Percentiles rank a stretch among this genome's conserved stretches.
Evolutionary conservation across 1,139 yeast genomes (phyloP).

Genomic region (Kodamaea sp.): DNA sequence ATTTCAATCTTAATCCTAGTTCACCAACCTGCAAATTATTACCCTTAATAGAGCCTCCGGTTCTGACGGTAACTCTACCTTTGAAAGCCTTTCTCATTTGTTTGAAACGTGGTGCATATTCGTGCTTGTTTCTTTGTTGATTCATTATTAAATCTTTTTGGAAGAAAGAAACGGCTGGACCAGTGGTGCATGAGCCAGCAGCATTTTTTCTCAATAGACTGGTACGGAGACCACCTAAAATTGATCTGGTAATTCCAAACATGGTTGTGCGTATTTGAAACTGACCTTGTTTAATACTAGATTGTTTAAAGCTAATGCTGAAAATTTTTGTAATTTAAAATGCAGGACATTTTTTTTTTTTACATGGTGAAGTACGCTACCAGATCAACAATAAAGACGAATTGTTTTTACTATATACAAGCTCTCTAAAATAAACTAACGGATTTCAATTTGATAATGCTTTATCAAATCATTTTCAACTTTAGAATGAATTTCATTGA

Average conservation of each 20-base stretch:
- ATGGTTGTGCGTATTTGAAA: conserved; percentile 1
- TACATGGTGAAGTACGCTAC: not conserved
- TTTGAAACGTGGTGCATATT: conserved; percentile 80
- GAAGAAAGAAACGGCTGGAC: not conserved
- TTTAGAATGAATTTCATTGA: conserved; percentile 63
- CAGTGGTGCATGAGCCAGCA: not conserved
- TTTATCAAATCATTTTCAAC: conserved; percentile 55
- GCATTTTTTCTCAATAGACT: not conserved
- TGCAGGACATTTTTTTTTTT: not conserved
- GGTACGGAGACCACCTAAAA: conserved; percentile 5
- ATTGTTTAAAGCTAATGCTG: not conserved
- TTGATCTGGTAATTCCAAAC: conserved; percentile 9
- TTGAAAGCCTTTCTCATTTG: conserved; percentile 79
- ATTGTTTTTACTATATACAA: conserved; percentile 2
- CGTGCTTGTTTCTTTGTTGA: conserved; percentile 62
- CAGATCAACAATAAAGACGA: not conserved
- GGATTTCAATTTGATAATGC: conserved; percentile 56
- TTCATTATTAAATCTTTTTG: not conserved
- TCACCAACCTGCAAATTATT: conserved; percentile 76
- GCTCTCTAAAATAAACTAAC: conserved; percentile 30
- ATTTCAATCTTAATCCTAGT: conserved; percentile 81
- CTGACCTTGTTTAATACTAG: no score
- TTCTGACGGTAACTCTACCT: conserved; percentile 91
- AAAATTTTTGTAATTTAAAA: conserved; percentile 4
- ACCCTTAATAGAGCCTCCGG: conserved; percentile 92